Evolutionary conservation across 768 basidiomycete species (phyloP), one percentile per base, ranked within the genome.

Genomic region (button mushroom (Agaricus bisporus)): DNA sequence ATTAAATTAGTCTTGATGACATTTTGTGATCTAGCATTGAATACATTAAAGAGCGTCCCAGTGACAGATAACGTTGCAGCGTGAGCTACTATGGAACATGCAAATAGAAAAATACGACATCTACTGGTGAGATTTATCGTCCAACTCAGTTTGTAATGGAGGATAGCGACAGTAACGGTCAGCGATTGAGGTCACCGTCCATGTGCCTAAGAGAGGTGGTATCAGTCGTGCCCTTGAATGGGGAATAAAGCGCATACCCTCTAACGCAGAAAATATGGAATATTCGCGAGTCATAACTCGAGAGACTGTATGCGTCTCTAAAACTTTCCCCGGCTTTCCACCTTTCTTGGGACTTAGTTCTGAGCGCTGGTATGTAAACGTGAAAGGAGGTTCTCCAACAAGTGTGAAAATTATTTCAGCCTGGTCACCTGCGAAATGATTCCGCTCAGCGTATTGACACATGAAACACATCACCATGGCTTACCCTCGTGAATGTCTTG

Each of bases 131-230:
- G 51, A 10, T 39, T 45, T 53, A 46, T 61, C 48, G 32, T 63
- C 64, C 37, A 68, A 49, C 38, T 78, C 86, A 45, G 85, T 76
- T 60, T 85, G 79, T 22, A 78, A 73, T 48, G 82, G 82, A 15
- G 94, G 94, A 70, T 95, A 95, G 58, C 90, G 80, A 72, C 95
- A 98, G 62, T 84, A 91, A 35, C 80, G 80, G 70, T 97, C 95
- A 15, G 90, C 83, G 51, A 98, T 90, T 47, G 88, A 93, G 9
- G 91, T 91, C 26, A 98, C 88, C 9, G 88, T 91, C 90, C 90
- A 95, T 17, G 89, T 92, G 51, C 90, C 90, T 91, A 55, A 41
- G 25, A 20, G 49, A 47, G 36, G 14, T 3, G 25, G 28, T 1
- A 14, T 50, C 22, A 41, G 29, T 38, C 32, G 1, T 8, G 41